Base-by-base conservation (phyloP, 495 filamentous ascomycete species). In the Saxispiralis lemnorum region DNA sequence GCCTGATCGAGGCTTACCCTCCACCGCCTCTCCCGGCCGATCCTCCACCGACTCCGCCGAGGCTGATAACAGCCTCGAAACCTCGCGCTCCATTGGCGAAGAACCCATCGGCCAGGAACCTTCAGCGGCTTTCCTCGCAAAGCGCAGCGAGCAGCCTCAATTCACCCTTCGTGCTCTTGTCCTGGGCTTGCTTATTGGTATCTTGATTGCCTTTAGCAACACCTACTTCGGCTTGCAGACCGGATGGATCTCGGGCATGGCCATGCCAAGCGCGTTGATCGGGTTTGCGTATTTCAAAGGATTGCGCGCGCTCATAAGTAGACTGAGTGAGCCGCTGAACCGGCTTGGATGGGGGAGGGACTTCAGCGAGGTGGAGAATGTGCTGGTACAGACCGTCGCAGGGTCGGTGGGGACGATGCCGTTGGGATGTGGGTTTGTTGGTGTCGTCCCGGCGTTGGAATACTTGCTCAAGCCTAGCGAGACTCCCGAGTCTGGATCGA, bases 181-280 rank as follows among this genome's bases (percentile, higher is more conserved):
- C 20, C 83, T 84, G 40, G 89, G 89, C 31, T 63, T 96, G 6
- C 61, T 71, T 2, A 88, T 96, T 45, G 89, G 89, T 20, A 69
- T 85, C 2, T 65, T 96, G 34, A 93, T 94, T 47, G 86, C 81
- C 49, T 94, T 93, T 62, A 88, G 81, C 19, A 96, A 96, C 60
- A 93, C 83, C 67, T 99, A 95, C 58, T 99, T 96, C 55, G 92
- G 92, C 11, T 69, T 99, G 19, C 92, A 99, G 59, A 95, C 88
- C 2, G 92, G 92, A 53, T 99, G 89, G 88, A 70, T 79, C 42
- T 75, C 68, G 44, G 73, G 77, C 3, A 85, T 85, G 80, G 69
- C 78, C 12, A 96, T 99, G 92, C 92, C 92, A 0, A 79, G 87
- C 1, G 83, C 84, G 9, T 62, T 99, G 45, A 81, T 99, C 45